Conservation (phyloP, 768 basidiomycete species). For the Termitomyces sp. region DNA sequence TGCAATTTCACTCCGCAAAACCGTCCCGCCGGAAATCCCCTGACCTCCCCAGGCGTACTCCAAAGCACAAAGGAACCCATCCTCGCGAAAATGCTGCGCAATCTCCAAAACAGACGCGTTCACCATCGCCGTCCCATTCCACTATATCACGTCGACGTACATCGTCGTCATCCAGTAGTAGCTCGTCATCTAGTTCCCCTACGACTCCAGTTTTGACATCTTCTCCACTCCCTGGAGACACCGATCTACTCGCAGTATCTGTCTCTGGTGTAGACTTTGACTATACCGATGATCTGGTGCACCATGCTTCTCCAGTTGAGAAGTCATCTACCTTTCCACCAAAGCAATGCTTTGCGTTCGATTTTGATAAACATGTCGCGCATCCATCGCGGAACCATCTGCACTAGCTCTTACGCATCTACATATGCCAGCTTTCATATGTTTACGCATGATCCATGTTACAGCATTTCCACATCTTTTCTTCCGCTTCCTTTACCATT, state of each 20-base stretch:
- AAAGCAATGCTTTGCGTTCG: not conserved
- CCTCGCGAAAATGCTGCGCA: no score
- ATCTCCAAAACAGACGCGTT: no score
- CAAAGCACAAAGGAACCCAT: no score
- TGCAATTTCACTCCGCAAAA: no score
- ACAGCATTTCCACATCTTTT: not conserved
- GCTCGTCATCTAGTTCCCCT: slow-evolving; percentile 10
- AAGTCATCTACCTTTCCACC: not conserved
- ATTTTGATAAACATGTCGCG: not conserved
- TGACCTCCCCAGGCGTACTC: no score
- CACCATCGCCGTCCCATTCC: no score
- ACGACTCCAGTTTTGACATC: slow-evolving; percentile 9
- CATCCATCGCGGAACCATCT: not conserved
- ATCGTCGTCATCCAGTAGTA: slow-evolving; percentile 13
- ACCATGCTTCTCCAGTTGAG: not conserved
- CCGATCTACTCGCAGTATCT: not conserved
- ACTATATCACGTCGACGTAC: no score
- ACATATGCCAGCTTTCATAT: no score
- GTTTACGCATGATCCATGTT: not conserved
- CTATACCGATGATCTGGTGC: not conserved
- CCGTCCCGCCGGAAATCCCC: no score
- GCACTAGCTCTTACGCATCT: not conserved
- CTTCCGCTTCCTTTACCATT: not conserved
- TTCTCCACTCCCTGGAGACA: slow-evolving; percentile 1
- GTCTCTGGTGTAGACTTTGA: slow-evolving; percentile 10